Percentiles rank a stretch among this genome's conserved stretches.
Conservation (phyloP, 129 eudicot species). For the Helianthus annuus region HanXRQr2.0-SUNRISE NC_035444.2:147189641-147190140, state of each 20-base stretch:
- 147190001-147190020: no score
- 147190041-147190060: no score
- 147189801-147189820: slow-evolving; percentile 4
- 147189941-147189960: no score
- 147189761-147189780: not conserved
- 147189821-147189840: not conserved
- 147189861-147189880: not conserved
- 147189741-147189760: not conserved
- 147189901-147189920: not conserved
- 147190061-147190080: no score
- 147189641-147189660: not conserved
- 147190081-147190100: no score
- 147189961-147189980: not conserved
- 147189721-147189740: not conserved
- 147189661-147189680: not conserved
- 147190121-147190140: no score
- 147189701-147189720: not conserved
- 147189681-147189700: not conserved
- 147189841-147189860: not conserved
- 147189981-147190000: no score
- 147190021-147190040: no score
- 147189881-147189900: not conserved
- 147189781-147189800: slow-evolving; percentile 13
- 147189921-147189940: not conserved
- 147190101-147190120: no score